These are phyloP conservation scores for Akebia trifoliata DNA, from an alignment of 164 flowering plant species.

Conservation along the genomic window DNA sequence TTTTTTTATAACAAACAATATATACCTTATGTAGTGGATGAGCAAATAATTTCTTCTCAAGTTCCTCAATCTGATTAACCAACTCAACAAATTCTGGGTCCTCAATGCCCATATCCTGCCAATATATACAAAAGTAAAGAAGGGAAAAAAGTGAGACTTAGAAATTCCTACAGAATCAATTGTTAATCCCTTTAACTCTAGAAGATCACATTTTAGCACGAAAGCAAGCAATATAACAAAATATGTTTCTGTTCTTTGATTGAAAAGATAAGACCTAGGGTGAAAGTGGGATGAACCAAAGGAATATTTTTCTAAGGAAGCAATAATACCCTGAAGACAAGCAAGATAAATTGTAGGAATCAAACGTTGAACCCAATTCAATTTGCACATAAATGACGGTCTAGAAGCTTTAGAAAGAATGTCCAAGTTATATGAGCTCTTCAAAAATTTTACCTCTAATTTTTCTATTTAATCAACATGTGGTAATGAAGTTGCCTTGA, in stretches of 20 bases:
- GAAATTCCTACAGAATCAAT: background rate
- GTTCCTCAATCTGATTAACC: constrained; percentile 77
- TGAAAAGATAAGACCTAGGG: background rate
- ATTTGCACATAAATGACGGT: too few species aligned
- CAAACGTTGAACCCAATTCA: too few species aligned
- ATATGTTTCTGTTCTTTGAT: background rate
- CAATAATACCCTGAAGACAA: too few species aligned
- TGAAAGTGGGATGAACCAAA: too few species aligned
- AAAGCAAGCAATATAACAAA: background rate
- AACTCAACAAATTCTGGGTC: constrained; percentile 82
- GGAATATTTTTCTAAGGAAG: too few species aligned
- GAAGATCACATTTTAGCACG: background rate
- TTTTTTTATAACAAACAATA: background rate
- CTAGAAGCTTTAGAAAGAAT: too few species aligned
- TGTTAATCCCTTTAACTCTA: background rate
- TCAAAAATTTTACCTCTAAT: too few species aligned
- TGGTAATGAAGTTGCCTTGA: too few species aligned
- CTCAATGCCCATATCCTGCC: constrained; percentile 90
- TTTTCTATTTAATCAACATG: too few species aligned
- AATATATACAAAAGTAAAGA: constrained; percentile 1
- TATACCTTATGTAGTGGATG: constrained; percentile 87
- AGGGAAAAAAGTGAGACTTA: background rate
- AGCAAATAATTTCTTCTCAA: constrained; percentile 63
- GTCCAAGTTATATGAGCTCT: too few species aligned
- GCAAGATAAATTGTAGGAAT: too few species aligned